Conservation (phyloP, 1,284 basidiomycete genomes). For the Fistulina hepatica region DNA sequence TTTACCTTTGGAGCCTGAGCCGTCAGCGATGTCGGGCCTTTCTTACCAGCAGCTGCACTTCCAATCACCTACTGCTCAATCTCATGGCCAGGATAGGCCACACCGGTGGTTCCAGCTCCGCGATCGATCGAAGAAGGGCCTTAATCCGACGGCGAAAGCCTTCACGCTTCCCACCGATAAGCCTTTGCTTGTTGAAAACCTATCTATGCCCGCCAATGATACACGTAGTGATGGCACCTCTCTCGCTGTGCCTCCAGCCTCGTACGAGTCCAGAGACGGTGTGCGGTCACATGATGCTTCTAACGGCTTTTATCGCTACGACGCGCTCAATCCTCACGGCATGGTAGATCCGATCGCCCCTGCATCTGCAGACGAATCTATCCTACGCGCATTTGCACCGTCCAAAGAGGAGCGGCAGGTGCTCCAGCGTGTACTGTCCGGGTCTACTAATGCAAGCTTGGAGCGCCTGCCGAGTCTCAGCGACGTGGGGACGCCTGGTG, state of each 20-base stretch:
- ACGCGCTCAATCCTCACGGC: constrained; percentile 48
- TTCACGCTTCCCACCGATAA: constrained; percentile 49
- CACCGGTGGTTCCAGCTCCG: constrained; percentile 40
- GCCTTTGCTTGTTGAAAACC: no score
- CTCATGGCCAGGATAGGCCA: no score
- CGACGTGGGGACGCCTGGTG: constrained; percentile 40
- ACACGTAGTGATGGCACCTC: no score
- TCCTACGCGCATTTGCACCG: constrained; percentile 71
- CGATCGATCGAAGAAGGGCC: constrained; percentile 46
- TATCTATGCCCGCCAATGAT: no score
- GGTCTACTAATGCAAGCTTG: constrained; percentile 57
- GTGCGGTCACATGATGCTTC: no score
- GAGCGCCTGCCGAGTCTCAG: constrained; percentile 64
- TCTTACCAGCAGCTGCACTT: no score
- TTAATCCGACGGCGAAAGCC: constrained; percentile 79
- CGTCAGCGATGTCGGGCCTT: no score
- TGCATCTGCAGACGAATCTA: constrained; percentile 32
- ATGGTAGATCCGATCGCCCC: constrained; percentile 31
- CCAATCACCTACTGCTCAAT: no score
- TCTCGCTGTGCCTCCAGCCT: constrained; percentile 10
- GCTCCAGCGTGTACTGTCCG: constrained; percentile 57
- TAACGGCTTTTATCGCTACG: no score
- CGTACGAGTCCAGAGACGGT: constrained; percentile 14
- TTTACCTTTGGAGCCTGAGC: no score
- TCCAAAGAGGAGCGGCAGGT: constrained; percentile 74